These are phyloP conservation scores for Wilcoxina mikolae DNA, from an alignment of 495 filamentous ascomycete genomes.

Conservation along the genomic window DNA sequence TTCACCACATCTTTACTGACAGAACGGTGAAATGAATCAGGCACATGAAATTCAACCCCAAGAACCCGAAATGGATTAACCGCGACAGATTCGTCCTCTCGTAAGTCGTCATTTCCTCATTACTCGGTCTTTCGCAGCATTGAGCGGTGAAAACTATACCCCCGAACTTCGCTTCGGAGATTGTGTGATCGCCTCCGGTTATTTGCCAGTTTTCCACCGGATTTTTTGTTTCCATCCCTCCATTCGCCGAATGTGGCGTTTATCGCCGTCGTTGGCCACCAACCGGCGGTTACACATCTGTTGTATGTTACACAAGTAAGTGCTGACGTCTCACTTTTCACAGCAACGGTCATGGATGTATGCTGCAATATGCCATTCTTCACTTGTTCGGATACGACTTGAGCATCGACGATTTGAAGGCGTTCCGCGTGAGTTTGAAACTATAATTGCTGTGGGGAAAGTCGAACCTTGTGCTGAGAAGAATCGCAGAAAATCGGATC, in stretches of 20 bases:
- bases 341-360: conserved; percentile 96
- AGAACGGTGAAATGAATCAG: background rate
- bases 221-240: background rate
- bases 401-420: conserved; percentile 79
- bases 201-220: background rate
- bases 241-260: background rate
- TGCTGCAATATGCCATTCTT: conserved; percentile 97
- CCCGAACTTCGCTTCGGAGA: background rate
- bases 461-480: background rate
- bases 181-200: background rate
- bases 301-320: background rate
- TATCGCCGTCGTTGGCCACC: background rate
- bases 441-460: background rate
- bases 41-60: conserved; percentile 98
- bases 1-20: background rate
- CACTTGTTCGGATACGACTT: conserved; percentile 88
- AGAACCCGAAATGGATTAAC: conserved; percentile 94
- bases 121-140: background rate
- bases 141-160: background rate
- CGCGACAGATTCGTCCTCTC: conserved; percentile 97
- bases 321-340: background rate
- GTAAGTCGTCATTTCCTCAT: conserved; percentile 43
- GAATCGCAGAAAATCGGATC: conserved; percentile 22
- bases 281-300: background rate
- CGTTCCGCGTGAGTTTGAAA: conserved; percentile 64